A percentile compares a stretch with the other conserved stretches of the same genome.
Conservation (phyloP, 1,284 basidiomycete genomes). For the Papiliotrema fonsecae region DNA sequence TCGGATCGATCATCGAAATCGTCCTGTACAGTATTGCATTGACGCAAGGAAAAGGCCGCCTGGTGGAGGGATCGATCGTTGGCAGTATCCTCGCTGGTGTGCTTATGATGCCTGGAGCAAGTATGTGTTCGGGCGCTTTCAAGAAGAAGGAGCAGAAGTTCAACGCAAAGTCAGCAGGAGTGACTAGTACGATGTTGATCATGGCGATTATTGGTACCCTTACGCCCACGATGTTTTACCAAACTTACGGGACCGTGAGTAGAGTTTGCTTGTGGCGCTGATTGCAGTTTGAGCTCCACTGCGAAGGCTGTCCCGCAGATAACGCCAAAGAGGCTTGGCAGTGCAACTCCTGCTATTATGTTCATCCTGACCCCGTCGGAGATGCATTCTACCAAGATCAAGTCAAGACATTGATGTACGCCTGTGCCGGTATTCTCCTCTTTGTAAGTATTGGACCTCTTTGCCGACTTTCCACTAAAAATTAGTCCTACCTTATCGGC, state of each 20-base stretch:
- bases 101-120: conserved; percentile 91
- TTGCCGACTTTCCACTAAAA: conserved; percentile 2
- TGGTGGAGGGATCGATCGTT: conserved; percentile 96
- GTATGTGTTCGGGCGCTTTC: conserved; percentile 93
- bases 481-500: conserved; percentile 89
- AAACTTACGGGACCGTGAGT: conserved; percentile 94
- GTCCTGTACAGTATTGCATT: conserved; percentile 88
- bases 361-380: conserved; percentile 83
- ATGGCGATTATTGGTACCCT: conserved; percentile 99
- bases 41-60: conserved; percentile 78
- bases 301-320: conserved; percentile 72
- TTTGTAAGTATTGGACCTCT: conserved; percentile 60
- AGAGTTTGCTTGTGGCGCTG: neutral
- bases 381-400: conserved; percentile 97
- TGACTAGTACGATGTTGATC: conserved; percentile 98
- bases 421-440: conserved; percentile 82
- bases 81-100: conserved; percentile 93
- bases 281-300: conserved; percentile 81
- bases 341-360: conserved; percentile 90
- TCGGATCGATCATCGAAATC: conserved; percentile 97
- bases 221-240: conserved; percentile 95
- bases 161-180: conserved; percentile 96
- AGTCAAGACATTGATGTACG: conserved; percentile 90
- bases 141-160: conserved; percentile 93
- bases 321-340: conserved; percentile 61